These are phyloP conservation scores for Hylodesmum podocarpum DNA, from an alignment of 306 rosid species.

Conservation along the genomic window DNA sequence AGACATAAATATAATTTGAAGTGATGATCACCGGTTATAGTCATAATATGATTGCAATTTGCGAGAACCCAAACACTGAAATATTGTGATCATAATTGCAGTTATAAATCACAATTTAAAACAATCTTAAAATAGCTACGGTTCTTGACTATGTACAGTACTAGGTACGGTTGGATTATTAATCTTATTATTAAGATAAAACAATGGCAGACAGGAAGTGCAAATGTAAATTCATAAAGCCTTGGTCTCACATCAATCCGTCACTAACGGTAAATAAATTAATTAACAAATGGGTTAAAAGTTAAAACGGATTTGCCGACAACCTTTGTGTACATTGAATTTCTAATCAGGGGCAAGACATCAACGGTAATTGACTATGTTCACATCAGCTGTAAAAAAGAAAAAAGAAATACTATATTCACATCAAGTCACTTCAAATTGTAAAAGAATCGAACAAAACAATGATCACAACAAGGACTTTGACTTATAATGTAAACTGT, in stretches of 20 bases:
- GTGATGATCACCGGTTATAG: too few species aligned
- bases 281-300: constrained; percentile 20
- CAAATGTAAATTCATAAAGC: background rate
- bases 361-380: constrained; percentile 4
- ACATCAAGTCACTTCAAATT: background rate
- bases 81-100: too few species aligned
- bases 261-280: background rate
- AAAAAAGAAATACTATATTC: too few species aligned
- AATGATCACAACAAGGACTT: constrained; percentile 3
- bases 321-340: constrained; percentile 7
- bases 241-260: background rate
- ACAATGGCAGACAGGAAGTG: too few species aligned
- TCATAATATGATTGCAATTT: too few species aligned
- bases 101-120: too few species aligned
- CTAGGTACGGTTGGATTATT: too few species aligned
- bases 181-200: too few species aligned
- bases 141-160: too few species aligned
- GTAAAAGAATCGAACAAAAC: background rate
- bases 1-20: too few species aligned
- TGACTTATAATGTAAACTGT: background rate
- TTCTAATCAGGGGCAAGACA: constrained; percentile 4
- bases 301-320: constrained; percentile 48
- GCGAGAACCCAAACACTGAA: too few species aligned
- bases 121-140: too few species aligned
- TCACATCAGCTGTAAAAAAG: background rate